These are phyloP conservation scores for Pythium angustatum DNA, from an alignment of 352 stramenopile species.

Conservation along the genomic window DNA sequence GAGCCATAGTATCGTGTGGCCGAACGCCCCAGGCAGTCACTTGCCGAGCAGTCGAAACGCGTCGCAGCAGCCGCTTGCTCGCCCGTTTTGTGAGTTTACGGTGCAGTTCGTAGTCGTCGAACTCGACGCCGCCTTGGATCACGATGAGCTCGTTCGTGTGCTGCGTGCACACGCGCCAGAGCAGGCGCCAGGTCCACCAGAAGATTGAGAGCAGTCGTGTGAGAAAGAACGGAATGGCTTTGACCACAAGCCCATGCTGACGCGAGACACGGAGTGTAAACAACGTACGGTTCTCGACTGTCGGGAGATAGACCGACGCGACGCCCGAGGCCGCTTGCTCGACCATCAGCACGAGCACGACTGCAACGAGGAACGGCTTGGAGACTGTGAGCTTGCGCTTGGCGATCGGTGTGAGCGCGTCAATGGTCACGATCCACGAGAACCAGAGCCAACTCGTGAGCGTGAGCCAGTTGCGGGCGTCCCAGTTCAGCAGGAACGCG, in stretches of 20 bases:
- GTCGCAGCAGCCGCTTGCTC: neutral
- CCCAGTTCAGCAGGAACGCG: slow-evolving; percentile 25
- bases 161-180: neutral
- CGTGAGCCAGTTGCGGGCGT: slow-evolving; percentile 3
- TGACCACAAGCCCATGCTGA: neutral
- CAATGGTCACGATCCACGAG: slow-evolving; percentile 24
- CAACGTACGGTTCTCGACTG: slow-evolving; percentile 21
- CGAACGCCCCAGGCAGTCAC: no score
- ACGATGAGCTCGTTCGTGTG: neutral
- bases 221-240: slow-evolving; percentile 7
- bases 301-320: slow-evolving; percentile 10
- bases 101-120: slow-evolving; percentile 1
- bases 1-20: neutral
- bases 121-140: slow-evolving; percentile 3
- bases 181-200: neutral
- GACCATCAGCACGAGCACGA: slow-evolving; percentile 12
- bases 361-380: neutral
- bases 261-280: neutral
- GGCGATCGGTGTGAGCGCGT: slow-evolving; percentile 22
- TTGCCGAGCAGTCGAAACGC: no score
- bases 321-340: neutral
- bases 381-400: slow-evolving; percentile 9
- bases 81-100: neutral
- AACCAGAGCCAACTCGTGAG: slow-evolving; percentile 28
- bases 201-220: slow-evolving; percentile 3